These are phyloP conservation scores for Calonectria naviculata DNA, from an alignment of 2,329 filamentous ascomycete species.

Conservation along the genomic window DNA sequence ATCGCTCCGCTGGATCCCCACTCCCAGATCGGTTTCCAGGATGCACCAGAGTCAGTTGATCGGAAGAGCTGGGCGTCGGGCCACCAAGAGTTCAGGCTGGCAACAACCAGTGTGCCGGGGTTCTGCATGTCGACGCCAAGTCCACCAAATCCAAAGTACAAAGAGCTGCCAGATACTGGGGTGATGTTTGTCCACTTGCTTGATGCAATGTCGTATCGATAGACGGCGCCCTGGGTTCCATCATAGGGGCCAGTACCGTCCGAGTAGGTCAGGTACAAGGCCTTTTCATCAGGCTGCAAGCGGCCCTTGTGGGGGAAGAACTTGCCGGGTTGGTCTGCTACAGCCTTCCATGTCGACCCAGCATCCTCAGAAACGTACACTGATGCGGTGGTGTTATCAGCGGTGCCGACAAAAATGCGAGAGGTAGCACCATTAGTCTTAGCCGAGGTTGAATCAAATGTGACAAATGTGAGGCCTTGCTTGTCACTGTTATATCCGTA, in stretches of 20 bases:
- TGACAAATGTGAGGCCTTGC: slow-evolving; percentile 63
- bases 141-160: slow-evolving; percentile 67
- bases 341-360: slow-evolving; percentile 62
- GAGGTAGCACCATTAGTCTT: slow-evolving; percentile 59
- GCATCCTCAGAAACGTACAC: slow-evolving; percentile 66
- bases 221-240: slow-evolving; percentile 63
- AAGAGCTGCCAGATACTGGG: slow-evolving; percentile 47
- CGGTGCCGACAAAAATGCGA: slow-evolving; percentile 66
- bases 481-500: slow-evolving; percentile 57
- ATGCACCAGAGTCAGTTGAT: slow-evolving; percentile 64
- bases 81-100: slow-evolving; percentile 68
- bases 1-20: slow-evolving; percentile 59
- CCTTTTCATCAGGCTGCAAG: slow-evolving; percentile 61
- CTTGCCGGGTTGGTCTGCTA: slow-evolving; percentile 60
- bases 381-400: slow-evolving; percentile 63
- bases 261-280: slow-evolving; percentile 65
- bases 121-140: slow-evolving; percentile 63
- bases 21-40: slow-evolving; percentile 65
- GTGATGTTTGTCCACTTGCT: slow-evolving; percentile 67
- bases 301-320: slow-evolving; percentile 67
- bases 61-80: slow-evolving; percentile 68
- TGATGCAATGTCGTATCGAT: slow-evolving; percentile 62
- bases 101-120: slow-evolving; percentile 67
- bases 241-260: slow-evolving; percentile 69
- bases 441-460: slow-evolving; percentile 64